These are phyloP conservation scores for Peniophora sp. DNA, from an alignment of 1,284 basidiomycete genomes.

Conservation along the genomic window DNA sequence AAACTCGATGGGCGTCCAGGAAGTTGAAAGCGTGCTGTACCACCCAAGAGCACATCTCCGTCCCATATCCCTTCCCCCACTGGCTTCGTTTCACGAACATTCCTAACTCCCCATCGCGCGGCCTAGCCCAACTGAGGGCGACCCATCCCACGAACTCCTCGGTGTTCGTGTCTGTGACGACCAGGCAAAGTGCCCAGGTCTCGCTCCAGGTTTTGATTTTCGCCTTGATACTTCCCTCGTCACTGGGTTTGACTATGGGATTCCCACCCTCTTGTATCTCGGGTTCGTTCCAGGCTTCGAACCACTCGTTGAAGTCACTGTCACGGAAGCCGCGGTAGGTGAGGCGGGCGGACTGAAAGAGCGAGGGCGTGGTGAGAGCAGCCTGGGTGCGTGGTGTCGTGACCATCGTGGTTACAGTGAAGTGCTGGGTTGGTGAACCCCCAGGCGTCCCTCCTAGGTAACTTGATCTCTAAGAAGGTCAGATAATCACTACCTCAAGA, in stretches of 20 bases:
- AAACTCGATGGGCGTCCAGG: conserved; percentile 22
- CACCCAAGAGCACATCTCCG: conserved; percentile 22
- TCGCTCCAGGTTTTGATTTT: background rate
- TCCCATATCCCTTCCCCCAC: conserved; percentile 25
- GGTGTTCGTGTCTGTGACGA: background rate
- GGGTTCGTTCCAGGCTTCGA: background rate
- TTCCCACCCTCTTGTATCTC: background rate
- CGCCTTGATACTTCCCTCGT: background rate
- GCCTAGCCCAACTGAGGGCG: conserved; percentile 1
- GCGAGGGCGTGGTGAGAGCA: background rate
- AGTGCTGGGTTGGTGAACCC: too few species aligned
- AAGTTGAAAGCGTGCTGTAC: conserved; percentile 23
- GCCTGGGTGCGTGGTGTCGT: too few species aligned
- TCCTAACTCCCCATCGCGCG: conserved; percentile 21
- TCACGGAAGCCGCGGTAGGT: background rate
- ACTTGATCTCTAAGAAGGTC: too few species aligned
- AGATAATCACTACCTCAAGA: too few species aligned
- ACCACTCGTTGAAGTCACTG: background rate
- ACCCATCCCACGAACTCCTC: background rate
- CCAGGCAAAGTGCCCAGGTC: background rate
- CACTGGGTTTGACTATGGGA: background rate
- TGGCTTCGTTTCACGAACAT: conserved; percentile 17
- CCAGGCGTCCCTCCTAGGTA: too few species aligned
- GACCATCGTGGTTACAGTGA: too few species aligned
- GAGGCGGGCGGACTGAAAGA: background rate